Conservation (phyloP, 2,329 filamentous ascomycete species). For the Didymella segeticola region DNA sequence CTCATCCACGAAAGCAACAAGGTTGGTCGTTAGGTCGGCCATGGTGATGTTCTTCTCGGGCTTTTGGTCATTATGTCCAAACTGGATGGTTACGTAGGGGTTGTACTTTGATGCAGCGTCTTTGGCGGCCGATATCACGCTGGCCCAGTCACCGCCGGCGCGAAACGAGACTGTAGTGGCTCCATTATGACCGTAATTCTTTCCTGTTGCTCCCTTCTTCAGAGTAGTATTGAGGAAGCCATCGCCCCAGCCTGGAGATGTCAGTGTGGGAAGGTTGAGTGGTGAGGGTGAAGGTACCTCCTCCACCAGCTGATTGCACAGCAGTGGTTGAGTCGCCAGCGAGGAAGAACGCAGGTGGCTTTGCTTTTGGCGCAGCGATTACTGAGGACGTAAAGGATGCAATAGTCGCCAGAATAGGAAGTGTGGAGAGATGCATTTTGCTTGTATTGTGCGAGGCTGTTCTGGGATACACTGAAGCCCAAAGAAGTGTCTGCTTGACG, state of each 20-base stretch:
- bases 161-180: conserved; percentile 64
- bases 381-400: conserved; percentile 1
- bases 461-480: neutral
- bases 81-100: conserved; percentile 63
- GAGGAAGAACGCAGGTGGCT: conserved; percentile 39
- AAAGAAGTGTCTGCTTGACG: neutral
- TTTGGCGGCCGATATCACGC: conserved; percentile 53
- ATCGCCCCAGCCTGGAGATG: conserved; percentile 59
- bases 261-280: neutral
- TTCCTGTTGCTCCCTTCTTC: conserved; percentile 55
- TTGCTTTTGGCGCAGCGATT: conserved; percentile 10
- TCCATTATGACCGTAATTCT: conserved; percentile 62
- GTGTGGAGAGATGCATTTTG: conserved; percentile 13
- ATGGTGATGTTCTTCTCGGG: conserved; percentile 53
- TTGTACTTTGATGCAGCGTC: conserved; percentile 45
- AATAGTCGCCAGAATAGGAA: conserved; percentile 8
- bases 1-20: conserved; percentile 52
- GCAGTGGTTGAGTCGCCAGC: conserved; percentile 49
- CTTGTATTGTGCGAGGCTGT: neutral
- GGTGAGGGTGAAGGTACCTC: conserved; percentile 12
- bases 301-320: conserved; percentile 29
- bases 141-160: conserved; percentile 59
- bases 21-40: conserved; percentile 57
- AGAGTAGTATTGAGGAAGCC: conserved; percentile 61
- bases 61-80: conserved; percentile 68